A percentile compares a stretch with the other conserved stretches of the same genome.
Evolutionary conservation across 2,329 filamentous ascomycete genomes (phyloP).

Genomic region (Aspergillus sp.): DNA sequence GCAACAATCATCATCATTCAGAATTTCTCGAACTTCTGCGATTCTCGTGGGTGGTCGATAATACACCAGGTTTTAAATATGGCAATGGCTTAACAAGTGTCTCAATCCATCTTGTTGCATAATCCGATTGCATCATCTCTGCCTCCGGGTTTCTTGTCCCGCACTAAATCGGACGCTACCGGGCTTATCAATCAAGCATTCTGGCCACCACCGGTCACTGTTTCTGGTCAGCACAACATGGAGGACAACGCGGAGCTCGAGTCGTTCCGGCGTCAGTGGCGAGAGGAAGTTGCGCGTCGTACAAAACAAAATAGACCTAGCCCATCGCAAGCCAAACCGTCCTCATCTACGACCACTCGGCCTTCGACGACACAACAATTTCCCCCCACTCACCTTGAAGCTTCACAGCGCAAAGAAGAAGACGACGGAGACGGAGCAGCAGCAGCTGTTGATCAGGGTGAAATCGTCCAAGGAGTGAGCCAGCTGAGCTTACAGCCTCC

Average conservation of each 20-base stretch:
- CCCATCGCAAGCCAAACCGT: constrained; percentile 12
- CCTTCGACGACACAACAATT: constrained; percentile 24
- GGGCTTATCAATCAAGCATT: constrained; percentile 21
- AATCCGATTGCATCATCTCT: neutral
- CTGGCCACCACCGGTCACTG: constrained; percentile 21
- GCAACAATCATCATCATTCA: neutral
- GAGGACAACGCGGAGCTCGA: constrained; percentile 69
- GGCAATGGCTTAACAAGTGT: neutral
- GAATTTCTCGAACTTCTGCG: too few species aligned
- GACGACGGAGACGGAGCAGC: constrained; percentile 30
- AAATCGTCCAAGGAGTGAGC: constrained; percentile 35
- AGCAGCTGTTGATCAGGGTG: constrained; percentile 23
- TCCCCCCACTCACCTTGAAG: constrained; percentile 40
- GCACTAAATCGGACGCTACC: constrained; percentile 3
- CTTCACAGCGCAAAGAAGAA: constrained; percentile 37
- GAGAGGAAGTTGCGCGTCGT: constrained; percentile 67
- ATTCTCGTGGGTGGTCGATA: too few species aligned
- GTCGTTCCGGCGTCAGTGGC: constrained; percentile 82
- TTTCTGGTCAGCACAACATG: constrained; percentile 23
- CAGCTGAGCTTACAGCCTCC: constrained; percentile 31
- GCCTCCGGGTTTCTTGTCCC: neutral
- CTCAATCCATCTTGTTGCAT: neutral
- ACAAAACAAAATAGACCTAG: constrained; percentile 24
- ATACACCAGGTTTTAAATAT: too few species aligned
- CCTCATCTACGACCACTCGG: constrained; percentile 12